Base-by-base conservation (phyloP, 2,329 filamentous ascomycete species). In the Venturia nashicola region DNA sequence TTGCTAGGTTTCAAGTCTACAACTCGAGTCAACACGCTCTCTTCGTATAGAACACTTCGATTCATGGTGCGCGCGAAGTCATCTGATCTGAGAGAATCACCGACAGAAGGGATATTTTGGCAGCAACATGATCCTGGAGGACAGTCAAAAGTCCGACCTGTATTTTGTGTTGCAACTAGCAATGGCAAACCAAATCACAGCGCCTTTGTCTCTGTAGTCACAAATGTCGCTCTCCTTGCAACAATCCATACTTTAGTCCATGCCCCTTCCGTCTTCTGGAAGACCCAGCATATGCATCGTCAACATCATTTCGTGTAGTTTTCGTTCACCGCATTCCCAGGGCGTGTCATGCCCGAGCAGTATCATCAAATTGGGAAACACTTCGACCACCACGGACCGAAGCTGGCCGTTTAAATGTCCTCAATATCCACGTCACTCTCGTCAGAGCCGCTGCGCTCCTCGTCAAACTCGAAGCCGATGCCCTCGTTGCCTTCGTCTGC, bases 391-490 rank as follows among this genome's bases (percentile, higher is more conserved):
- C 5, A 7, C 20, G 32, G 32, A 57, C 27, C 32, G 32, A 57
- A 57, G 32, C n/a, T 57, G 51, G n/a, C 16, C 39, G 42, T 46
- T 60, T 57, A 97, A 77, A 97, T 96, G 77, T 97, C 91, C 80
- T 97, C 93, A 75, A 96, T 90, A 76, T 96, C 91, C 81, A 90
- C 91, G 74, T 83, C 85, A 68, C 76, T 80, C 60, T 74, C 79
- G 62, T 79, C 82, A 62, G 80, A 81, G 61, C 81, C 83, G 72
- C 89, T 87, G 69, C 87, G 82, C 77, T 96, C 93, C 77, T 97
- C 92, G 80, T 95, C 94, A 82, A 97, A 97, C 81, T 97, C 94
- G 82, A 99, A 96, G 79, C 94, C 94, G 80, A 89, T 91, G 73
- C 96, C 91, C 77, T 94, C 93, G 76, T 96, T 89, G 77, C 91